A percentile compares a stretch with the other conserved stretches of the same genome.
Evolutionary conservation across 2,329 filamentous ascomycete species (phyloP).

Genomic region (Ophiostoma fasciatum): DNA sequence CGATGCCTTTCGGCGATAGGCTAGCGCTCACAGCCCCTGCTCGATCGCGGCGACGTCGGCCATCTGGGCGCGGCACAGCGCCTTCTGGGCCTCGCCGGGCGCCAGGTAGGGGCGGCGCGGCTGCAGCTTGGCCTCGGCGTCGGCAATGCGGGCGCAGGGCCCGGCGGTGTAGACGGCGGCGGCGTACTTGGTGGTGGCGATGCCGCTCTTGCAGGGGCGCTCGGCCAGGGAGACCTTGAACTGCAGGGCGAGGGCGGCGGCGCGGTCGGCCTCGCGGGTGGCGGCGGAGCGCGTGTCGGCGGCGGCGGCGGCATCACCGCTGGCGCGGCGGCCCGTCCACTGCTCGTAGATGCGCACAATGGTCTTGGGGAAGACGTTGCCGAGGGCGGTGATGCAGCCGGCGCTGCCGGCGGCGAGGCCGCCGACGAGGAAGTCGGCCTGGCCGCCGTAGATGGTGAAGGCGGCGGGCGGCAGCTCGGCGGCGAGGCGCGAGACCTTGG

Average conservation of each 20-base stretch:
- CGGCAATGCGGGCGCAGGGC: constrained; percentile 39
- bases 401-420: constrained; percentile 42
- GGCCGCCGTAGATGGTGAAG: constrained; percentile 58
- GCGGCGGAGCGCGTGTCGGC: constrained; percentile 8
- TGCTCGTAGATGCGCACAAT: constrained; percentile 44
- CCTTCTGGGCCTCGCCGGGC: constrained; percentile 28
- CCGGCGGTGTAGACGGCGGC: constrained; percentile 42
- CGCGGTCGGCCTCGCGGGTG: constrained; percentile 30
- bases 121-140: constrained; percentile 40
- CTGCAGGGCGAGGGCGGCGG: constrained; percentile 47
- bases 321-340: constrained; percentile 23
- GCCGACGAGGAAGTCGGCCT: constrained; percentile 54
- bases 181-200: constrained; percentile 55
- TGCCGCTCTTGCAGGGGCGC: constrained; percentile 48
- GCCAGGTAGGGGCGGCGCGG: constrained; percentile 48
- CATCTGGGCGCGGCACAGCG: constrained; percentile 25
- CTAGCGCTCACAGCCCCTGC: constrained; percentile 20
- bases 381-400: constrained; percentile 48
- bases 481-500: constrained; percentile 50
- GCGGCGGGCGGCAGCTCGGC: constrained; percentile 32
- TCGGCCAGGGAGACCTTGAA: constrained; percentile 49
- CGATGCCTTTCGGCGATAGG: too few species aligned
- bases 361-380: constrained; percentile 44
- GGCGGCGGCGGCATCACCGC: background rate
- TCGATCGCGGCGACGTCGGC: constrained; percentile 30